Conservation (phyloP, 768 basidiomycete species). For the Panellus pusillus region DNA sequence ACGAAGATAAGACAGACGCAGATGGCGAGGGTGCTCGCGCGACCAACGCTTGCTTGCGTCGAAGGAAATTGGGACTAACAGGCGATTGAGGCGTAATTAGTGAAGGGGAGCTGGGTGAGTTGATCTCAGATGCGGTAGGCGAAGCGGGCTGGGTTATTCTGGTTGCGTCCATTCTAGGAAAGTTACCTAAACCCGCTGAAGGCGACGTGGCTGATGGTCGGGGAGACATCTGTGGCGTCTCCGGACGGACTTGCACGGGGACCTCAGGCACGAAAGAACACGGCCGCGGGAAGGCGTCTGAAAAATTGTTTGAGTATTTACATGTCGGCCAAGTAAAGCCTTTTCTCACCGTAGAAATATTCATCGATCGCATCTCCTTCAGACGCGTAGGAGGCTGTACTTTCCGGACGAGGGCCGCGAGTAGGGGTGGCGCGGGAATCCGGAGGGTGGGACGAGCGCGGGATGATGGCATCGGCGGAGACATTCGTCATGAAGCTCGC, state of each 20-base stretch:
- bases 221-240: constrained; percentile 3
- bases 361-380: constrained; percentile 35
- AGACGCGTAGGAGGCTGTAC: constrained; percentile 3
- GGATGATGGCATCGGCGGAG: constrained; percentile 41
- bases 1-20: constrained; percentile 8
- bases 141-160: background rate
- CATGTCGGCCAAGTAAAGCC: background rate
- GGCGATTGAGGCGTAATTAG: constrained; percentile 9
- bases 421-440: constrained; percentile 15
- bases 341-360: constrained; percentile 34
- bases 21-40: constrained; percentile 17
- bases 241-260: constrained; percentile 20
- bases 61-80: constrained; percentile 1
- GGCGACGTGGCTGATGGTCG: constrained; percentile 20
- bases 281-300: constrained; percentile 46
- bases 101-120: constrained; percentile 1
- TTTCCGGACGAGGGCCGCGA: background rate
- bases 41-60: constrained; percentile 9
- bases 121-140: constrained; percentile 16
- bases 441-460: constrained; percentile 20
- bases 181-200: background rate
- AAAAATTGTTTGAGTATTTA: background rate
- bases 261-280: constrained; percentile 33
- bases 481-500: constrained; percentile 31
- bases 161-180: no score